Base-by-base conservation (phyloP, 306 rosid species). In the Senna tora region DNA sequence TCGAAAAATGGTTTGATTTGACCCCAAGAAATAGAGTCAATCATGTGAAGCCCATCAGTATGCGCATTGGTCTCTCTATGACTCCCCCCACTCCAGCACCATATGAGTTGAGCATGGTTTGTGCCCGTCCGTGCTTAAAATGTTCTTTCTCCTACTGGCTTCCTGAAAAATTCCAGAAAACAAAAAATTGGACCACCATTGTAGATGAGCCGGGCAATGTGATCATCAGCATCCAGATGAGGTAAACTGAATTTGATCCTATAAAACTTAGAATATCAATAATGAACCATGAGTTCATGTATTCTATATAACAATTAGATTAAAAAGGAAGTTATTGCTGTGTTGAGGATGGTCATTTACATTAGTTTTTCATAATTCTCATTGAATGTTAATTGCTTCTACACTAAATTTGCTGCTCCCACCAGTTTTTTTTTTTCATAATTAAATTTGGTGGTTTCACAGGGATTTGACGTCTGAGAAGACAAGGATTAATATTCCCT, bases 1-100 rank as follows among this genome's bases (percentile, higher is more conserved):
- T 51, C 12, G 79, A 77, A n/a, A 79, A 61, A 14, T 85, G 87
- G 84, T 85, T 85, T 33, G 65, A 79, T 47, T 71, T 82, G 69
- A 66, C 47, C 34, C 39, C 43, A 13, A 41, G 9, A 41, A 59
- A 78, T 9, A 25, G 67, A 39, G 50, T 54, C 56, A 16, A 12
- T 1, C 36, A 30, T 33, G 46, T 77, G 9, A 71, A 70, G 67
- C 87, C 73, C 38, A 71, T 74, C 42, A 55, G 60, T 43, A 64
- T 79, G 30, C 60, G 69, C 28, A 39, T 82, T 25, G 87, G 81
- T 58, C 41, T 79, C 65, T 74, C 85, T 62, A 43, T 46, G 15
- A 76, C 87, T 34, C 65, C 82, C 80, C 81, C 77, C 5, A 17
- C 60, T 70, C 65, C 82, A 51, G 79, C 81, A n/a, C 80, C 56